Evolutionary conservation across 1,284 basidiomycete genomes (phyloP), one percentile per base, ranked within the genome.

Genomic region (Takashimella koratensis): DNA sequence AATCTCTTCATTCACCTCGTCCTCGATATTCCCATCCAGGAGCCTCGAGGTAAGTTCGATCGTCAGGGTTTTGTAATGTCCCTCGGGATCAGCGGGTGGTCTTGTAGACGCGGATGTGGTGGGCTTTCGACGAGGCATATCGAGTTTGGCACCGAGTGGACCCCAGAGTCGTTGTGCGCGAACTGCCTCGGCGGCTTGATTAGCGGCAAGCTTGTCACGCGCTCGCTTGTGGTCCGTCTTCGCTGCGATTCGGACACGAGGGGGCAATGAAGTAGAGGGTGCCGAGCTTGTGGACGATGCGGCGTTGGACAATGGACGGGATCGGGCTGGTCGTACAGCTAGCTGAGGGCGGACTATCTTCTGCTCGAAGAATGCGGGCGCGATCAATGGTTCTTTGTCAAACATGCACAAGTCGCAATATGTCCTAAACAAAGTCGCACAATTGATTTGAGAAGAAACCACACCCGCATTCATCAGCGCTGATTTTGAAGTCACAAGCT

Each of bases 1-100:
- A 8, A 59, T 50, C 21, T 47, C n/a, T n/a, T 47, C 42, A 49
- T 59, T 53, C 20, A 52, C 52, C 1, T 42, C 47, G 16, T 43
- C 52, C 26, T 30, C 43, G 16, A 45, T 54, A 8, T 48, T 47
- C 20, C 16, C 12, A 27, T 53, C 54, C 13, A 58, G 42, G 19
- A 51, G 27, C 3, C 43, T 45, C 2, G 26, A 12, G 3, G 47
- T 50, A 5, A 41, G 41, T 12, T 16, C 39, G 27, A 58, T 48
- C 16, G 45, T 48, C 5, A 54, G 43, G 2, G 19, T 6, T 19
- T n/a, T 16, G 24, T 58, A 58, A 24, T 47, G 45, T 5, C 52
- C 49, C 26, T 49, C 44, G 3, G 30, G 42, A 43, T 56, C 54
- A 12, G 26, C 19, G 3, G 52, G 45, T 21, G 24, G 5, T 4